These are phyloP conservation scores for Acer campestre DNA, from an alignment of 345 rosid genomes.

Conservation along the genomic window DNA sequence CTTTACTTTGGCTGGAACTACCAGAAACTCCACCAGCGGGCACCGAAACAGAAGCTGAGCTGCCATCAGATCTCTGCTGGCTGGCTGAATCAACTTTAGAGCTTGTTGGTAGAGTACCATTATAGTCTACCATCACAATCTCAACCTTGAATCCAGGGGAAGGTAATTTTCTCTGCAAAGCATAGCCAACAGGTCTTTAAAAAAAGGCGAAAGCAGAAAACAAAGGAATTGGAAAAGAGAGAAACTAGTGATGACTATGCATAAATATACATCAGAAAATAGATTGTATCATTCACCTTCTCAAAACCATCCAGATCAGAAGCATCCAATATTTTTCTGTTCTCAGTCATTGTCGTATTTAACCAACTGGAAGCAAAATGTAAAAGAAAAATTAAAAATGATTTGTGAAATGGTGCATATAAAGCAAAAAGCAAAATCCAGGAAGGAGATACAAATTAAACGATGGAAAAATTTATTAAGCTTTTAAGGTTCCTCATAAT, in stretches of 20 bases:
- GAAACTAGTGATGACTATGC: neutral
- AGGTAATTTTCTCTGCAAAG: conserved; percentile 78
- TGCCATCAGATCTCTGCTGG: conserved; percentile 27
- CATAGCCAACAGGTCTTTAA: neutral
- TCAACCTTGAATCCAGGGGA: conserved; percentile 90
- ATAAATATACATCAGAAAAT: neutral
- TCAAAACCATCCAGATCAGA: conserved; percentile 87
- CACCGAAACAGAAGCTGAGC: conserved; percentile 27
- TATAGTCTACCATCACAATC: conserved; percentile 66
- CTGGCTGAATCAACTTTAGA: conserved; percentile 34
- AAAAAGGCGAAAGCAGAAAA: neutral
- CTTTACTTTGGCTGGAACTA: conserved; percentile 28
- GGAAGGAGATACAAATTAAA: neutral
- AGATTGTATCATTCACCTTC: conserved; percentile 52
- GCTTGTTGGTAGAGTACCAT: conserved; percentile 33
- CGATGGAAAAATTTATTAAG: conserved; percentile 5
- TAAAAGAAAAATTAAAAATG: neutral
- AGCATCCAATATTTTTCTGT: conserved; percentile 64
- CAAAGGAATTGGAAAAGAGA: too few species aligned
- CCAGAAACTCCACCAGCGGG: conserved; percentile 18
- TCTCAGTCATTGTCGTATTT: conserved; percentile 83
- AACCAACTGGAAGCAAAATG: conserved; percentile 65
- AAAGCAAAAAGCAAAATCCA: neutral
- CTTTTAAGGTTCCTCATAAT: neutral
- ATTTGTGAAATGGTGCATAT: neutral